These are phyloP conservation scores for Yarrowia sp. DNA, from an alignment of 805 yeast genomes.

Conservation along the genomic window DNA sequence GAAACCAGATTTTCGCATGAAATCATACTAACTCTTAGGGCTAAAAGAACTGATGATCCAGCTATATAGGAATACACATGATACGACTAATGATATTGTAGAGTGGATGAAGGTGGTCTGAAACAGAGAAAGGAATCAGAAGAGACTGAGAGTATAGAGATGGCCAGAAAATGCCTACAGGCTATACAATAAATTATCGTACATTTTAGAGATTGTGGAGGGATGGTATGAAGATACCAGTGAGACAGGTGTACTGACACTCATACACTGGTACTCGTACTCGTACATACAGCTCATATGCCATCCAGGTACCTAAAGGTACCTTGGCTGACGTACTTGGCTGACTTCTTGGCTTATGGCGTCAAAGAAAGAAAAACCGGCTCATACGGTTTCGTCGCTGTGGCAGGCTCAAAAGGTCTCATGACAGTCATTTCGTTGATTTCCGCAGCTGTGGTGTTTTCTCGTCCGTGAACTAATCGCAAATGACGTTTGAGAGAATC, in stretches of 20 bases:
- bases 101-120: neutral
- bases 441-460: neutral
- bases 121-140: no score
- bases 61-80: neutral
- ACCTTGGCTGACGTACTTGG: no score
- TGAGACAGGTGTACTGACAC: no score
- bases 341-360: neutral
- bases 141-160: no score
- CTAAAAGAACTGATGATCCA: neutral
- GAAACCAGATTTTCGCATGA: neutral
- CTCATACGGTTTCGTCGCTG: neutral
- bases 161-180: no score
- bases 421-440: neutral
- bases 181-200: no score
- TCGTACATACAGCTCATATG: no score
- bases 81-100: neutral
- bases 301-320: no score
- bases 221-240: no score
- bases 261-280: no score
- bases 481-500: slow-evolving; percentile 11
- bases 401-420: neutral
- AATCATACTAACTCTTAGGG: slow-evolving; percentile 20
- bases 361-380: neutral
- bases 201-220: no score
- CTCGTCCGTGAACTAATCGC: neutral